phyloP scores from a whole-genome alignment of 2,329 filamentous ascomycete genomes.

The Aspergillus sp. region DNA sequence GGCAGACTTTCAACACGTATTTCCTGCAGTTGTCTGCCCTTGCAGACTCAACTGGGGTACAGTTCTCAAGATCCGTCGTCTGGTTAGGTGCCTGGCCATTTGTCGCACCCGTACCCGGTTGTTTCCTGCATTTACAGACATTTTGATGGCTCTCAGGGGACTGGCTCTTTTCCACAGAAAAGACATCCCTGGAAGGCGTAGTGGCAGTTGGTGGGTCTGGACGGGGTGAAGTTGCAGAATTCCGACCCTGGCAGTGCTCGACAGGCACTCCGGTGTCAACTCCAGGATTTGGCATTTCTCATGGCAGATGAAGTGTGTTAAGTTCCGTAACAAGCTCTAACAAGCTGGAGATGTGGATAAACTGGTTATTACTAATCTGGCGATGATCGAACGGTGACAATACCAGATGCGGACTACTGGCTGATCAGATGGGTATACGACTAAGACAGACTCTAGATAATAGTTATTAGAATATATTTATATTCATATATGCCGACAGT shows the following conservation, averaged over 20 bases:
- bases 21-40: not conserved
- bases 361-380: not conserved
- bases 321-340: not conserved
- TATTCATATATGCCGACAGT: too few species aligned
- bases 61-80: not conserved
- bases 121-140: not conserved
- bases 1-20: slow-evolving; percentile 66
- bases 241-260: not conserved
- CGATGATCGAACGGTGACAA: not conserved
- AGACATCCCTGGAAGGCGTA: not conserved
- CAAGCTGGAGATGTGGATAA: not conserved
- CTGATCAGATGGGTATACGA: not conserved
- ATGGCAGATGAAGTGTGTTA: not conserved
- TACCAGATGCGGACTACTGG: not conserved
- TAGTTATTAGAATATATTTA: not conserved
- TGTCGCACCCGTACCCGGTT: not conserved
- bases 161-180: not conserved
- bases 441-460: not conserved
- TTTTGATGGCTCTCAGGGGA: not conserved
- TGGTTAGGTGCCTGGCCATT: not conserved
- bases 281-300: not conserved
- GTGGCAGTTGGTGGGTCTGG: not conserved
- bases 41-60: not conserved
- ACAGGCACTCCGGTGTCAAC: not conserved
- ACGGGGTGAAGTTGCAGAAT: not conserved